Evolutionary conservation across 2,329 filamentous ascomycete species (phyloP), one percentile per base, ranked within the genome.

Genomic region (Clarireedia sp.): DNA sequence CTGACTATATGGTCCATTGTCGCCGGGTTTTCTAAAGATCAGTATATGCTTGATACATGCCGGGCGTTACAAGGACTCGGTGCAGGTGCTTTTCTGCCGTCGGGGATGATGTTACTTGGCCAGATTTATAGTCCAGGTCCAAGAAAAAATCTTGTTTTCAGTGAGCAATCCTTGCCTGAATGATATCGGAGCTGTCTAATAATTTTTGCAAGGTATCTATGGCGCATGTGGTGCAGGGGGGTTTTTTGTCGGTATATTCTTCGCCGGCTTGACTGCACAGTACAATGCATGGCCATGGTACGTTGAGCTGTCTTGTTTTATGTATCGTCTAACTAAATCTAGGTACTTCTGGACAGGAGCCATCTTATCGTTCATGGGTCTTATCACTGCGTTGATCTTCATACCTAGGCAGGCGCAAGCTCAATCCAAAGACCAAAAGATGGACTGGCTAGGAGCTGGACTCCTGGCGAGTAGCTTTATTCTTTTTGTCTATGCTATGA

Each of bases 11-110:
- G 86, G 79, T 82, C 79, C 1, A 69, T 90, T 51, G 71, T 87
- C 52, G 78, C 78, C 5, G 87, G 86, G n/a, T 87, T 90, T 69
- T 83, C 81, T 60, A 72, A 74, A 56, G 83, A 79, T 68, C 78
- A 82, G 59, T 68, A 80, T 51, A 86, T 89, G 81, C 74, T 90
- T 58, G 83, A 87, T 60, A 73, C 84, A 51, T 86, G 82, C 63
- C 82, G 87, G 51, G 86, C 86, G 7, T 72, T 90, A 47, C 85
- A 89, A 67, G 87, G 87, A 0, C 70, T 90, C 12, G 87, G 85
- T 0, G 76, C 84, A 2, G 83, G 86, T 0, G 85, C 86, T 0
- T 87, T 86, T 55, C 68, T 89, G 14, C 83, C 85, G 0, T 79
- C 82, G 0, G 80, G 83, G 0, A 78, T 89, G 55, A 82, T 82